Percentiles rank a stretch among this genome's conserved stretches.
Conservation (phyloP, 108 stramenopile genomes). For the Conticribra guillardii region DNA sequence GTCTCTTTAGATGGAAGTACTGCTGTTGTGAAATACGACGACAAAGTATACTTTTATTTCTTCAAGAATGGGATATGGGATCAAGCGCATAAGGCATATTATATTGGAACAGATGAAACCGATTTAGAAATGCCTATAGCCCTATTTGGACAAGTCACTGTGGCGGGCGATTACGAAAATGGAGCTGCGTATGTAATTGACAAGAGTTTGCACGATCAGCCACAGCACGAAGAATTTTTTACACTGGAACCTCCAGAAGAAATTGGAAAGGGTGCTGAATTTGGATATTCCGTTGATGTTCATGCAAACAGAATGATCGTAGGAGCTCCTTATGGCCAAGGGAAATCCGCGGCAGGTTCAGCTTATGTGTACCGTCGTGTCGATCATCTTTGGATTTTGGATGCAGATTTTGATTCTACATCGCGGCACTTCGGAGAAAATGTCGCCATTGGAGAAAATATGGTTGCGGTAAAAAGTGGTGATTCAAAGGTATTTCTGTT, state of each 20-base stretch:
- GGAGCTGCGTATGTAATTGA: not conserved
- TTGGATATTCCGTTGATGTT: not conserved
- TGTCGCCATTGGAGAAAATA: not conserved
- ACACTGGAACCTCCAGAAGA: not conserved
- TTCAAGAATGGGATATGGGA: not conserved
- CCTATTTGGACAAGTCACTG: not conserved
- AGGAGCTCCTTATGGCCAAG: not conserved
- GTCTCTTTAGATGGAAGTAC: not conserved
- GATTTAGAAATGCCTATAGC: not conserved
- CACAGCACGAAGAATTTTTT: not conserved
- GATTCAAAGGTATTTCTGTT: not conserved
- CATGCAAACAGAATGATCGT: not conserved
- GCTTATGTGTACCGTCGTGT: not conserved
- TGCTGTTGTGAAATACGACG: not conserved
- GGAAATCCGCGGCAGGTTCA: not conserved
- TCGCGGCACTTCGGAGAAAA: not conserved
- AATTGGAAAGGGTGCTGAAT: not conserved
- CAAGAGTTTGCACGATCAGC: not conserved
- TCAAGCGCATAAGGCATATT: not conserved
- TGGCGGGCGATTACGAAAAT: not conserved
- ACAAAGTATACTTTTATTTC: not conserved
- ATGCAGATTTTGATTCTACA: not conserved
- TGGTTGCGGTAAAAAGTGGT: not conserved
- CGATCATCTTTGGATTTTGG: not conserved
- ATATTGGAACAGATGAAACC: not conserved